Conservation (phyloP, 208 protist genomes). For the Polymyxa betae region DNA sequence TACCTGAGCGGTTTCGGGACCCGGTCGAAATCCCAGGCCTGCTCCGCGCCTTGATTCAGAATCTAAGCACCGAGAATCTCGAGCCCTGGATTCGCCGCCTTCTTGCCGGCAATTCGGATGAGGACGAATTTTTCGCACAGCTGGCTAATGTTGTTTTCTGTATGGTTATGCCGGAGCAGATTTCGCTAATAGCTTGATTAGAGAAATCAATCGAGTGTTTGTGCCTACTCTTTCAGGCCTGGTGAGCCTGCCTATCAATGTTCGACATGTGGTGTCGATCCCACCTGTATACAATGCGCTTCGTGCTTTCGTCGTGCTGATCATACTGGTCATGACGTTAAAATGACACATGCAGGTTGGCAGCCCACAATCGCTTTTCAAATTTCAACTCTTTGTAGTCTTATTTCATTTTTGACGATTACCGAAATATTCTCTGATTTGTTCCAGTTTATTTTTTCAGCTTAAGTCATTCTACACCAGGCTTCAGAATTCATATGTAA, state of each 20-base stretch:
- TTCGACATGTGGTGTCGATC: conserved; percentile 53
- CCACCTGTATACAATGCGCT: conserved; percentile 53
- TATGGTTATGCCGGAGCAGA: neutral
- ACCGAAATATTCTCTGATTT: no score
- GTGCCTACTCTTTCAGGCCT: conserved; percentile 43
- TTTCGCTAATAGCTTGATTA: neutral
- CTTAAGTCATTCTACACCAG: no score
- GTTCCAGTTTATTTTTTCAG: no score
- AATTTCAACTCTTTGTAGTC: neutral
- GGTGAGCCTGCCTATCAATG: conserved; percentile 50
- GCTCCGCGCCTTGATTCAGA: neutral
- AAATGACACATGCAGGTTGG: conserved; percentile 53
- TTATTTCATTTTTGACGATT: neutral
- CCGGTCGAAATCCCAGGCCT: no score
- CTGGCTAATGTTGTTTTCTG: neutral
- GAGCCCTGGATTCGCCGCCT: neutral
- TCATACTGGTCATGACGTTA: conserved; percentile 31
- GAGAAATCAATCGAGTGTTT: conserved; percentile 13
- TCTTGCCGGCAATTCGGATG: neutral
- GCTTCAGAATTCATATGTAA: no score
- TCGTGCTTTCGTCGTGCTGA: conserved; percentile 19
- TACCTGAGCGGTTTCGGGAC: no score
- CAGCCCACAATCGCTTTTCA: no score
- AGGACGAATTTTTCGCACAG: neutral
- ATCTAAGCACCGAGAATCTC: neutral